Evolutionary conservation across 352 stramenopile genomes (phyloP).

Genomic region (Phytophthora pisi): DNA sequence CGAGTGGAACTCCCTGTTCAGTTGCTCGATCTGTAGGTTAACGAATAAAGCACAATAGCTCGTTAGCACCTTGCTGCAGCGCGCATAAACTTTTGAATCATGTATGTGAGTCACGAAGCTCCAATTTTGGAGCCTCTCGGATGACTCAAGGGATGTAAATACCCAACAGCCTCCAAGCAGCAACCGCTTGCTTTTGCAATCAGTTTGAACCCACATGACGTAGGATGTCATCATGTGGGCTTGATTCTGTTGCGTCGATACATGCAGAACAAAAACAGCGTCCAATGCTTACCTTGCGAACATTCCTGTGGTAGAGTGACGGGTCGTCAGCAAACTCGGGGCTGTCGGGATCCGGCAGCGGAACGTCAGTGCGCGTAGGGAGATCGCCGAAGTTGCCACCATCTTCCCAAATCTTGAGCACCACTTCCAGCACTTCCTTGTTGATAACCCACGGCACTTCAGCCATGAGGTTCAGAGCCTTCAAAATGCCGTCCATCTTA

Average conservation of each 20-base stretch:
- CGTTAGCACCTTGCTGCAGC: conserved; percentile 11
- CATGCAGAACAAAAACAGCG: conserved; percentile 17
- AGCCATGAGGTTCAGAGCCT: conserved; percentile 93
- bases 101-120: conserved; percentile 44
- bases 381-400: conserved; percentile 94
- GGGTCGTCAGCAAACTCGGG: conserved; percentile 69
- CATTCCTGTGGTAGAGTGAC: conserved; percentile 71
- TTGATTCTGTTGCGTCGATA: conserved; percentile 81
- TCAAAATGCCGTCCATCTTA: conserved; percentile 86
- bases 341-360: conserved; percentile 61
- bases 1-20: conserved; percentile 92
- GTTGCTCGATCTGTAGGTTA: conserved; percentile 68
- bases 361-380: conserved; percentile 76
- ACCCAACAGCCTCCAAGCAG: conserved; percentile 34
- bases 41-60: conserved; percentile 8
- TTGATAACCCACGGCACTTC: conserved; percentile 97
- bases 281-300: conserved; percentile 65
- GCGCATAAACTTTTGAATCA: background rate
- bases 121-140: conserved; percentile 25
- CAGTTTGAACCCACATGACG: conserved; percentile 88
- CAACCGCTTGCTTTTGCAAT: conserved; percentile 68
- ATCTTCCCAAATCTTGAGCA: conserved; percentile 91
- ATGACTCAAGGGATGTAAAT: conserved; percentile 21
- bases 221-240: conserved; percentile 60
- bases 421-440: conserved; percentile 91